phyloP scores from a whole-genome alignment of 1,139 yeast species.

The Sugiyamaella pinicola region DNA sequence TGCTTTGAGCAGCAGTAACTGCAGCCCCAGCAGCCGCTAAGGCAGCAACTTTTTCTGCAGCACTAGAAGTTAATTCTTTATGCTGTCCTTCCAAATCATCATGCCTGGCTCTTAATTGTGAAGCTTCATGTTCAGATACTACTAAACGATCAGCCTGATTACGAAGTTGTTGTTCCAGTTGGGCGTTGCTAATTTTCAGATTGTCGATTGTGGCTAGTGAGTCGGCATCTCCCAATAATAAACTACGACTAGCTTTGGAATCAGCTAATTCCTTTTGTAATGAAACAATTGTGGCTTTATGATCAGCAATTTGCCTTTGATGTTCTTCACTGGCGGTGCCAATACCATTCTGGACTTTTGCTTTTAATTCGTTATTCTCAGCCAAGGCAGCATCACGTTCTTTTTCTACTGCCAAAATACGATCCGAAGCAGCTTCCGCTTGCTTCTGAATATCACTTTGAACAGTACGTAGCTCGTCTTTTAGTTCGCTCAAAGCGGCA shows the following conservation, averaged over 20 bases:
- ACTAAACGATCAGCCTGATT: conserved; percentile 34
- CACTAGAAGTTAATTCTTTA: conserved; percentile 32
- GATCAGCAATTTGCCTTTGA: conserved; percentile 3
- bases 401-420: conserved; percentile 35
- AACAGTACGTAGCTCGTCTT: conserved; percentile 41
- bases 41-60: conserved; percentile 36
- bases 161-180: conserved; percentile 34
- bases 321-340: conserved; percentile 14
- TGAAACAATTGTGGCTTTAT: conserved; percentile 29
- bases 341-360: conserved; percentile 15
- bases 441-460: conserved; percentile 38
- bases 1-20: conserved; percentile 36
- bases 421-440: conserved; percentile 41
- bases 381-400: conserved; percentile 34
- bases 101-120: conserved; percentile 28
- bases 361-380: conserved; percentile 17
- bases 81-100: conserved; percentile 27
- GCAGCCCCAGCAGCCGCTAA: conserved; percentile 39
- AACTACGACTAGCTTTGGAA: conserved; percentile 24
- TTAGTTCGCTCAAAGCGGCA: conserved; percentile 39
- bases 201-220: conserved; percentile 23
- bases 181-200: conserved; percentile 27
- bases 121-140: conserved; percentile 33
- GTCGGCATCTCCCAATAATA: conserved; percentile 19
- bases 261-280: conserved; percentile 30